Evolutionary conservation across 257 asterid genomes (phyloP).

Genomic region (Galeopsis tetrahit): DNA sequence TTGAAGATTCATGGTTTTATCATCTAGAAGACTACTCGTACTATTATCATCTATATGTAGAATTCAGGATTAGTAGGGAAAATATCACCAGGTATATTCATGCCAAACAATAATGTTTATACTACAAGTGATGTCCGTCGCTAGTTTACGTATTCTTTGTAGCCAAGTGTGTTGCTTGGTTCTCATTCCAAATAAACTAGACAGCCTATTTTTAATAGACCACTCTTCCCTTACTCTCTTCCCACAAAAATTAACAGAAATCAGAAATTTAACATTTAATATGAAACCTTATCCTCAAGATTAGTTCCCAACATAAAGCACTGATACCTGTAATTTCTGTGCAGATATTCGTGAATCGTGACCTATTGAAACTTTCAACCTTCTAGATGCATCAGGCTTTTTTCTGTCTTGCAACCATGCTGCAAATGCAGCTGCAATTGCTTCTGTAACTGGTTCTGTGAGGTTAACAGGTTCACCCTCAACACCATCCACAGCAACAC

Average conservation of each 20-base stretch:
- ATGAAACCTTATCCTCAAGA: neutral
- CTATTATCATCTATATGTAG: neutral
- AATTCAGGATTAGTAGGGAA: neutral
- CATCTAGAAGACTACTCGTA: neutral
- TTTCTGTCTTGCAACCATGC: slow-evolving; percentile 83
- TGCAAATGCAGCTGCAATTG: slow-evolving; percentile 93
- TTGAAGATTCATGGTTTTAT: neutral
- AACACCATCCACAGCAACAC: slow-evolving; percentile 95
- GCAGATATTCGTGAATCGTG: slow-evolving; percentile 98
- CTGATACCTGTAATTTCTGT: slow-evolving; percentile 74
- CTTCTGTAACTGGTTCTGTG: slow-evolving; percentile 91
- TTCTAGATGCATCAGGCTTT: slow-evolving; percentile 57
- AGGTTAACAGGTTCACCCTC: slow-evolving; percentile 88
- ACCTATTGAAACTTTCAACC: slow-evolving; percentile 83
- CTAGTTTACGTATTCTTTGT: neutral
- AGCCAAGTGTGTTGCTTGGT: neutral
- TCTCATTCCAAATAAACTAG: neutral
- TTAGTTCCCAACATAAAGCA: slow-evolving; percentile 2
- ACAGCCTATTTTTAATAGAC: neutral
- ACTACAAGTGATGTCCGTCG: slow-evolving; percentile 6
- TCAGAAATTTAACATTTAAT: slow-evolving; percentile 3
- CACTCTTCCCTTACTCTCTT: slow-evolving; percentile 5
- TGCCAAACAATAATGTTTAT: slow-evolving; percentile 9
- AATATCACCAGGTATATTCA: neutral
- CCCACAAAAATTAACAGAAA: neutral